Conservation (phyloP, 371 early-diverging fungal species). For the Lichtheimia ramosa region DNA sequence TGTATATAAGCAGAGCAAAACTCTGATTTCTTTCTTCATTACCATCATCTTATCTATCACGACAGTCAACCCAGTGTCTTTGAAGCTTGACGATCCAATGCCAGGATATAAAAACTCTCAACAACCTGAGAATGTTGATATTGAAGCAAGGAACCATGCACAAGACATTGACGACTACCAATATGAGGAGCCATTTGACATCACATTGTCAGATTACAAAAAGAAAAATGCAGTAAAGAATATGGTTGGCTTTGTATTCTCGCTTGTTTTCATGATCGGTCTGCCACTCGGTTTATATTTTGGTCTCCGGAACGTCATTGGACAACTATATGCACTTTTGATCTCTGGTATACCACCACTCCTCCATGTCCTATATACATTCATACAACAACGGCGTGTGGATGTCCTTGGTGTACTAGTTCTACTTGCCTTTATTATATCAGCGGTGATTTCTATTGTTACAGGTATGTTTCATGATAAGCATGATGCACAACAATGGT, state of each 20-base stretch:
- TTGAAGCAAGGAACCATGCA: too few relatives aligned
- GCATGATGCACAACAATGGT: not conserved
- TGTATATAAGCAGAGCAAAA: too few relatives aligned
- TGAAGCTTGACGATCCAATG: too few relatives aligned
- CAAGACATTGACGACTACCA: not conserved
- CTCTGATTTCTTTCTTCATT: too few relatives aligned
- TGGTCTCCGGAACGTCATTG: conserved; percentile 23
- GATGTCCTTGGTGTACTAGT: conserved; percentile 40
- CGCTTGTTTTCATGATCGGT: conserved; percentile 25
- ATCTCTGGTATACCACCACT: conserved; percentile 52
- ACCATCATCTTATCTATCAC: too few relatives aligned
- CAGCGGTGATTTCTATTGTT: conserved; percentile 40
- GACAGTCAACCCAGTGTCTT: too few relatives aligned
- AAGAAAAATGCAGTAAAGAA: not conserved
- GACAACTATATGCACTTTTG: conserved; percentile 32
- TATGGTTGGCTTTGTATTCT: not conserved
- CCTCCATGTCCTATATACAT: conserved; percentile 22
- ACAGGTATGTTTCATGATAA: conserved; percentile 22
- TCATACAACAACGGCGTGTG: conserved; percentile 21
- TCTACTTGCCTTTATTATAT: conserved; percentile 37
- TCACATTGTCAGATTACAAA: not conserved
- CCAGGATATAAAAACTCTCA: too few relatives aligned
- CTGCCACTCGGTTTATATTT: conserved; percentile 39
- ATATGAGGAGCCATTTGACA: not conserved
- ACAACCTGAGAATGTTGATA: too few relatives aligned